Conservation (phyloP, 2,329 filamentous ascomycete species). For the Diaporthe capsici region DNA sequence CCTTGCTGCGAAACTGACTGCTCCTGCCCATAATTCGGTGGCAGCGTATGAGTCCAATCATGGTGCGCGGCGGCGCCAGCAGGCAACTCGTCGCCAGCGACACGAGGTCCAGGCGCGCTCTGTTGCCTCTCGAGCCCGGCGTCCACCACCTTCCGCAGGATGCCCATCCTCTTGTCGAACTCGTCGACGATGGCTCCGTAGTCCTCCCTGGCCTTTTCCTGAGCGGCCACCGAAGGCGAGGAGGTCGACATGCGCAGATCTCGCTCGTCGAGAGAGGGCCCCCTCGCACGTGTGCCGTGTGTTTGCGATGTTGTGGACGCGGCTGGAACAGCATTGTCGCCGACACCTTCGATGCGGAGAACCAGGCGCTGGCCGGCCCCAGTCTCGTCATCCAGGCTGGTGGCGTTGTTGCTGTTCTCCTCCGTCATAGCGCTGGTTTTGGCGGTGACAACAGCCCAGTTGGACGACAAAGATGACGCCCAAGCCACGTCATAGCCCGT, state of each 20-base stretch:
- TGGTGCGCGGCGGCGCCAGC: conserved; percentile 14
- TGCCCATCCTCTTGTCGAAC: conserved; percentile 70
- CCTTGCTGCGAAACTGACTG: not conserved
- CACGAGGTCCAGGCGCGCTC: conserved; percentile 38
- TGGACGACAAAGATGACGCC: conserved; percentile 79
- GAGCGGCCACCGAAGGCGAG: conserved; percentile 13
- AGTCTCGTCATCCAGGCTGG: conserved; percentile 48
- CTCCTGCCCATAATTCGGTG: not conserved
- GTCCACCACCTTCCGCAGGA: conserved; percentile 68
- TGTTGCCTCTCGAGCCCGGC: conserved; percentile 62
- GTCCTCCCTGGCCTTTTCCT: conserved; percentile 49
- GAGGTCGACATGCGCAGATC: conserved; percentile 34
- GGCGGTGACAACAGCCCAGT: conserved; percentile 75
- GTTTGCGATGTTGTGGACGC: not conserved
- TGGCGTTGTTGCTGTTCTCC: conserved; percentile 48
- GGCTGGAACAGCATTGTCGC: conserved; percentile 45
- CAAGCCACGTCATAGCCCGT: conserved; percentile 70
- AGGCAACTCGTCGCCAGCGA: conserved; percentile 44
- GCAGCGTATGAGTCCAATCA: not conserved
- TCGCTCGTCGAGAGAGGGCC: conserved; percentile 39
- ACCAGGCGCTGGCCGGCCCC: conserved; percentile 63
- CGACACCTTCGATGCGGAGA: conserved; percentile 73
- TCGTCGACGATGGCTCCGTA: conserved; percentile 67
- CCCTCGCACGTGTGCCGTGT: conserved; percentile 46
- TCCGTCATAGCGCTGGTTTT: conserved; percentile 61